phyloP scores from a whole-genome alignment of 441 rosid species.

The Arabidopsis hybrid region DNA sequence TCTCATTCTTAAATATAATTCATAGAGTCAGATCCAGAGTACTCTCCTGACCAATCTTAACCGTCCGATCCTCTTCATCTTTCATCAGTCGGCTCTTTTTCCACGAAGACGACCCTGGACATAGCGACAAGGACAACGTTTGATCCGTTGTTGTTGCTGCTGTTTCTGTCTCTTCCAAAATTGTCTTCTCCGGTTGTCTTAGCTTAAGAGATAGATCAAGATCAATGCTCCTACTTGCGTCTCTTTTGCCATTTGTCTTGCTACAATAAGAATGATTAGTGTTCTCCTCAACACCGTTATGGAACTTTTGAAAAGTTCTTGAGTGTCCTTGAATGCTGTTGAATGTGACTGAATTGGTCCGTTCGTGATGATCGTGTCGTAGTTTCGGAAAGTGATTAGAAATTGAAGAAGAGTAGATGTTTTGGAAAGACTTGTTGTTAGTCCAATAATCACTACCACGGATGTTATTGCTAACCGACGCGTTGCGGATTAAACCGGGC shows the following conservation, averaged over 20 bases:
- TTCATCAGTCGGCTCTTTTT: constrained; percentile 54
- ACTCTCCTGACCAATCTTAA: constrained; percentile 62
- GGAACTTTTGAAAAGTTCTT: constrained; percentile 31
- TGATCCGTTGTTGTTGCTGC: constrained; percentile 47
- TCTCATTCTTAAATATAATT: constrained; percentile 48
- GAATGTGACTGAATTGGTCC: constrained; percentile 31
- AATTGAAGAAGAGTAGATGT: constrained; percentile 37
- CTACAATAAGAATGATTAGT: constrained; percentile 20
- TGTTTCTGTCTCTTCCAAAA: constrained; percentile 46
- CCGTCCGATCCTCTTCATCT: constrained; percentile 39
- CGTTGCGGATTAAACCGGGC: constrained; percentile 47
- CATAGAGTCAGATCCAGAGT: constrained; percentile 98
- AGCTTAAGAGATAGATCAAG: constrained; percentile 70
- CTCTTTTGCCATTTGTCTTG: constrained; percentile 54
- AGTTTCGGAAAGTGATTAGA: constrained; percentile 37
- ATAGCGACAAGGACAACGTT: constrained; percentile 69
- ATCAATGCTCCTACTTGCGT: constrained; percentile 48
- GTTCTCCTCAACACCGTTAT: constrained; percentile 25
- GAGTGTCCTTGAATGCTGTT: constrained; percentile 32
- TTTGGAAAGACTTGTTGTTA: constrained; percentile 37
- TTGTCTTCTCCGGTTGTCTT: constrained; percentile 32
- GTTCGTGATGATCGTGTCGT: constrained; percentile 40
- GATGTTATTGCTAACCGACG: constrained; percentile 48
- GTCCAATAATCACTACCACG: constrained; percentile 42
- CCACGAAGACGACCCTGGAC: constrained; percentile 53